Base-by-base conservation (phyloP, 2,329 filamentous ascomycete species). In the Botryotinia convoluta region DNA sequence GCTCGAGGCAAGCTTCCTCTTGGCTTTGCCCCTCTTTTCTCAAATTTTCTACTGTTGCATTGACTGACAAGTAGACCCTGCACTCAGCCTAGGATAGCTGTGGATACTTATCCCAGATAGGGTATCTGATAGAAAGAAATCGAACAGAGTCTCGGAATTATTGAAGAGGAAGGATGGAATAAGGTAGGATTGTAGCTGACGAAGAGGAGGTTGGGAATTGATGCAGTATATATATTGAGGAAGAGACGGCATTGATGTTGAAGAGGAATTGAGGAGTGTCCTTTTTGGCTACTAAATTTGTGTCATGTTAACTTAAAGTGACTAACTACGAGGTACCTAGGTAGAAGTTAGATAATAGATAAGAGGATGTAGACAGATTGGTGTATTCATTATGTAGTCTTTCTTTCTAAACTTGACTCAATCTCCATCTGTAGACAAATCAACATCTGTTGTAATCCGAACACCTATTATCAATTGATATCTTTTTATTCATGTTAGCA, bases 21-120 rank as follows among this genome's bases (percentile, higher is more conserved):
- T 16, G 51, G 26, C 51, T 29, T 44, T 71, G 57, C 69, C 69
- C 69, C 69, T 54, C 69, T 45, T 54, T 71, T 54, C 32, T 64
- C 44, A 54, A 29, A 16, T 54, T 51, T 45, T 42, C 14, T 37
- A 32, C 26, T 6, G 42, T 26, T 63, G 69, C 69, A 71, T 51
- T 22, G 69, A 71, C 35, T 71, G n/a, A 48, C 42, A 39, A 61
- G 68, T 20, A 71, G 37, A 20, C 68, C 42, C 16, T 68, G 45
- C 65, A 68, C 39, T 60, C 29, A 64, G 42, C 29, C 42, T 26
- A 22, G 39, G 29, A 51, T 45, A 45, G 14, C n/a, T 29, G 51
- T 57, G 51, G 51, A 57, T 29, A 32, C 51, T 29, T 2, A 18
- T 29, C n/a, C 51, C 7, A 8, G 48, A 54, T 35, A 37, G 12